Base-by-base conservation (phyloP, 2,329 filamentous ascomycete genomes). In the Chlorencoelia australis region DNA sequence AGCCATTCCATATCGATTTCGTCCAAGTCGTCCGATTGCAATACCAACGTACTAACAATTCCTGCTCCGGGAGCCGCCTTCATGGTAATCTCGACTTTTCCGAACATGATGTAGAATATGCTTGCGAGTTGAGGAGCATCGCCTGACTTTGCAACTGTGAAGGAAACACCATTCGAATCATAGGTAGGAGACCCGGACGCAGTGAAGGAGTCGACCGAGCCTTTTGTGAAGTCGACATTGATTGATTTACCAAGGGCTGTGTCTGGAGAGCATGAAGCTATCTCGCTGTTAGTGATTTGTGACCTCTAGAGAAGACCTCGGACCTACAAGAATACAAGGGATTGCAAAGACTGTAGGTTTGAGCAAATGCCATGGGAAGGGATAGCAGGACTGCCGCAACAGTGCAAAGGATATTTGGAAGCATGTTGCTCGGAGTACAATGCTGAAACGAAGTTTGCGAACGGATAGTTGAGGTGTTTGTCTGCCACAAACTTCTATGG, bases 41-140 rank as follows among this genome's bases (percentile, higher is more conserved):
- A 67, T 7, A 98, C 86, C 9, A 91, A 72, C 30, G 86, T 91
- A 59, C 85, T 94, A 47, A 98, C 88, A 51, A 98, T 95, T 41
- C 91, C 91, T 7, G 75, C 78, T 6, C 91, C 91, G 0, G 87
- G 80, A 7, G 91, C 87, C 17, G 85, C 78, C 62, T 89, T 88
- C 66, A 95, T 71, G 20, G 75, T 79, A 48, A 88, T 75, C 47
- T 94, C 82, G 55, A 95, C 83, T 45, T 80, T 82, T 48, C 91
- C 91, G 59, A 95, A 98, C 91, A 98, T 96, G 65, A 98, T 94
- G 69, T 95, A 96, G 74, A 94, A 96, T 53, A 91, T 75, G 43
- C 87, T 94, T 46, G 73, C 72, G 43, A 98, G 74, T 58, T 89
- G 82, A 0, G 91, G 91, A 3, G 86, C 75, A 56, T 98, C 85